Evolutionary conservation across 2,329 filamentous ascomycete species (phyloP), one percentile per base, ranked within the genome.

Genomic region (Colletotrichum magnum): DNA sequence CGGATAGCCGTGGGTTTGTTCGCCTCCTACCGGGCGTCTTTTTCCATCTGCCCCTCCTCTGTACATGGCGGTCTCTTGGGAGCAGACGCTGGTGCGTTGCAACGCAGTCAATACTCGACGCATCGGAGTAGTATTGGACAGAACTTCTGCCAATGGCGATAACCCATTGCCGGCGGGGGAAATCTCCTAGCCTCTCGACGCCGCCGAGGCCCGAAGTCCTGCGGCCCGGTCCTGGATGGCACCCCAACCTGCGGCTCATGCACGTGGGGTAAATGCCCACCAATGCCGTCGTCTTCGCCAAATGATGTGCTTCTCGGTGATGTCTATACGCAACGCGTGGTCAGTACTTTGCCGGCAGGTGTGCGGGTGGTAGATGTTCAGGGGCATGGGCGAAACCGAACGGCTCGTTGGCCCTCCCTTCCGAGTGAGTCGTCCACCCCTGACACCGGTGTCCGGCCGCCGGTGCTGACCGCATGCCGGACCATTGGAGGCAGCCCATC

Each of bases 241-340:
- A 60, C 58, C 18, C 15, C 47, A 60, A 52, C 43, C 52, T 60
- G 47, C 47, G 58, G 32, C 48, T 60, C 21, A 21, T 60, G 48
- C 32, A 52, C 15, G 18, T 43, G 13, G 41, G 32, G 13, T 43
- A 43, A 43, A 43, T 41, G 32, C 48, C 58, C 58, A 52, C 47
- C 58, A 60, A 60, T 60, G 10, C 47, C 21, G 24, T 26, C 43
- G 32, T 6, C 13, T 28, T 32, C 18, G 32, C 26, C 47, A 26
- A 24, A 52, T 51, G 6, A 16, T 3, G 58, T 60, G 10, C 58
- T 39, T 26, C 5, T 24, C 32, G 18, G 18, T 24, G 43, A 45
- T 36, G 9, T 36, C 32, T 36, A 16, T 15, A 13, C 36, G n/a
- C 45, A 12, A 60, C 24, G 21, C 16, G 32, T 16, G 41, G 32